phyloP scores from a whole-genome alignment of 1,284 basidiomycete genomes.

The Cutaneotrichosporon sp. region DNA sequence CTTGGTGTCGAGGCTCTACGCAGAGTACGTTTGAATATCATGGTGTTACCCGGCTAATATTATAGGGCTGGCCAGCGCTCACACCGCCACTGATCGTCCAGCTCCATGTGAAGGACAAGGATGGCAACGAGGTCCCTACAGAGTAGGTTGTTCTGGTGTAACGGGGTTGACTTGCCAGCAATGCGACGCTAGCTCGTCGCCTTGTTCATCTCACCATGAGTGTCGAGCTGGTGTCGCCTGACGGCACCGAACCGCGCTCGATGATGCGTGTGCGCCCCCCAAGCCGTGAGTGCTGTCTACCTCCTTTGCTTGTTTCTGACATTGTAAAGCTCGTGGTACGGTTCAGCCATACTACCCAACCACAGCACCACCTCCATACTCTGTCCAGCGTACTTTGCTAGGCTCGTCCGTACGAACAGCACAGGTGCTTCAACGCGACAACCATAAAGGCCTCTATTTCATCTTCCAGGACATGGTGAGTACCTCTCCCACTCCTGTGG shows the following conservation, averaged over 20 bases:
- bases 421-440: constrained; percentile 13
- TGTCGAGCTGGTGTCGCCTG: constrained; percentile 16
- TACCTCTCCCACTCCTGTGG: not conserved
- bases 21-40: constrained; percentile 6
- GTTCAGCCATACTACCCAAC: constrained; percentile 20
- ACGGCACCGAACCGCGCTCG: constrained; percentile 11
- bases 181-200: constrained; percentile 14
- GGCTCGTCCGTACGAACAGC: constrained; percentile 17
- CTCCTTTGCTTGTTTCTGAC: too few species aligned
- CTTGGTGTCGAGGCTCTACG: constrained; percentile 16
- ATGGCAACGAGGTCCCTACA: constrained; percentile 12
- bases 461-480: constrained; percentile 22
- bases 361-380: constrained; percentile 17
- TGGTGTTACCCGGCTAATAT: not conserved
- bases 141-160: constrained; percentile 3
- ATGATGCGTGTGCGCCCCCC: constrained; percentile 19
- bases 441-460: constrained; percentile 16
- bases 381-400: constrained; percentile 16
- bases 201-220: constrained; percentile 20
- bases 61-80: constrained; percentile 18
- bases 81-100: constrained; percentile 18
- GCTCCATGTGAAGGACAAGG: constrained; percentile 14
- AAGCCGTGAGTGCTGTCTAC: constrained; percentile 13
- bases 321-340: constrained; percentile 10
- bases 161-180: constrained; percentile 8